Conservation (phyloP, 2,329 filamentous ascomycete genomes). For the Eurotiales sp. region DNA sequence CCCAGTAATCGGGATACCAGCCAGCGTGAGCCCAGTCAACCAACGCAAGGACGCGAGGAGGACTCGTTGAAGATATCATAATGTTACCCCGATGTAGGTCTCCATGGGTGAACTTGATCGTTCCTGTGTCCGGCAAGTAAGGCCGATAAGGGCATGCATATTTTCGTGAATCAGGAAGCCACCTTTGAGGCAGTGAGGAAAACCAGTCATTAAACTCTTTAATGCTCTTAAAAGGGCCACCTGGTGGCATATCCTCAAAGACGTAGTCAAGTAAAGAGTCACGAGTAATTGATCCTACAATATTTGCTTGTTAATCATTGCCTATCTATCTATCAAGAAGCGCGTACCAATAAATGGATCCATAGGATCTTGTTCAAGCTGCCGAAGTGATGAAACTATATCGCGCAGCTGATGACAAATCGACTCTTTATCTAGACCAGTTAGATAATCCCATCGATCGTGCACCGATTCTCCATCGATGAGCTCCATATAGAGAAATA, state of each 20-base stretch:
- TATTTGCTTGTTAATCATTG: not conserved
- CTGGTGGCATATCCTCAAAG: slow-evolving; percentile 5
- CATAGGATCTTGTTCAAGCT: slow-evolving; percentile 19
- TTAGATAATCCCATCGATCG: slow-evolving; percentile 22
- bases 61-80: slow-evolving; percentile 23
- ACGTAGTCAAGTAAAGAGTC: not conserved
- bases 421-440: slow-evolving; percentile 8
- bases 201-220: slow-evolving; percentile 28
- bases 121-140: slow-evolving; percentile 25
- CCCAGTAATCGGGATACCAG: slow-evolving; percentile 34
- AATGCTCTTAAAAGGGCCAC: slow-evolving; percentile 21
- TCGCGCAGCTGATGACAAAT: slow-evolving; percentile 19
- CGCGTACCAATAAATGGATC: slow-evolving; percentile 22
- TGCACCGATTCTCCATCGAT: slow-evolving; percentile 27
- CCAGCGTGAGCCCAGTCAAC: slow-evolving; percentile 31
- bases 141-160: slow-evolving; percentile 18
- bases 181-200: slow-evolving; percentile 20
- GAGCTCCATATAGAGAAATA: slow-evolving; percentile 33
- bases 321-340: not conserved
- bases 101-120: slow-evolving; percentile 32
- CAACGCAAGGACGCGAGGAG: slow-evolving; percentile 22
- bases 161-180: slow-evolving; percentile 12
- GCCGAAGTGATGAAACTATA: slow-evolving; percentile 19
- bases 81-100: slow-evolving; percentile 32
- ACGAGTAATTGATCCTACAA: not conserved